Base-by-base conservation (phyloP, 352 stramenopile species). In the Phytophthora agathidicida region DNA sequence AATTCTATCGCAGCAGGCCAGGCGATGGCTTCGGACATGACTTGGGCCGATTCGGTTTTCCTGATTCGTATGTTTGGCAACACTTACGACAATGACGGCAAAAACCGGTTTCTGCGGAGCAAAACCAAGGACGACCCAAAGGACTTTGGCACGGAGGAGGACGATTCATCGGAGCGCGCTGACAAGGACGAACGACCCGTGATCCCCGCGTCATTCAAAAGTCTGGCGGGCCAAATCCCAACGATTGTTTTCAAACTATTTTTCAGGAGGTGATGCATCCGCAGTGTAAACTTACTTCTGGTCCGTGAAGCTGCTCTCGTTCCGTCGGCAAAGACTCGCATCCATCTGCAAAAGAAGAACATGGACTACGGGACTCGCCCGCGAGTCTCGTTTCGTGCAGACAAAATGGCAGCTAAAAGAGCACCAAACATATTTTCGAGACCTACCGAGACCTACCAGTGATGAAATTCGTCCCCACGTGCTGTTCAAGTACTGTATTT, bases 21-120 rank as follows among this genome's bases (percentile, higher is more conserved):
- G 2, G 30, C 46, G 20, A 26, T 16, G 11, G 42, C 32, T 16
- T 33, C 31, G 8, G 19, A 26, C 14, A 9, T 53, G 20, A 53
- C 45, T n/a, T 42, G 43, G 8, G 35, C 17, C 14, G 45, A 53
- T 9, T 43, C 45, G 13, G 45, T 22, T n/a, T 23, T 53, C 14
- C 9, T 53, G 30, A n/a, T 53, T 32, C 45, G 45, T 14, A 26
- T 53, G n/a, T 42, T 53, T 22, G 20, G 23, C 19, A 30, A 17
- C 13, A 22, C n/a, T 17, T 7, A 41, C 17, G 19, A 8, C 13
- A 7, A 22, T 5, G n/a, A 31, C 5, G 17, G 26, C 26, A 27
- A 3, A n/a, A 49, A 36, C 14, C 7, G 31, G n/a, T 43, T 30
- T 14, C 45, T 41, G 33, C 31, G 31, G n/a, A 31, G 19, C n/a